A percentile compares a stretch with the other conserved stretches of the same genome.
Conservation (phyloP, 2,329 filamentous ascomycete species). For the Botrytis sinoallii region DNA sequence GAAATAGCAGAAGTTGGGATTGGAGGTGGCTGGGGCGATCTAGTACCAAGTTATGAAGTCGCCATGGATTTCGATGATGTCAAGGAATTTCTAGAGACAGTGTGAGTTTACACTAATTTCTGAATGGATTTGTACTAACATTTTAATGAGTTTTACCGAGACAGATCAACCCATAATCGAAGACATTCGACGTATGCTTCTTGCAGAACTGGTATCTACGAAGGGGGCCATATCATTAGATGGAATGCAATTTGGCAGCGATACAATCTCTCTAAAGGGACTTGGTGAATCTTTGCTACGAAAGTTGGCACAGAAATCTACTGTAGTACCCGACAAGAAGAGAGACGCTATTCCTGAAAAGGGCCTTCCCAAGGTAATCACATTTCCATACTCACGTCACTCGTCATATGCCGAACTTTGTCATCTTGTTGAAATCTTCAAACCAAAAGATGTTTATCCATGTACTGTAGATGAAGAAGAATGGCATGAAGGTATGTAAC, state of each 20-base stretch:
- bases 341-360: neutral
- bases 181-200: conserved; percentile 32
- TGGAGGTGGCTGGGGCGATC: conserved; percentile 75
- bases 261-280: conserved; percentile 28
- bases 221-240: conserved; percentile 32
- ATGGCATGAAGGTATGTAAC: conserved; percentile 54
- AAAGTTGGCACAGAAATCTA: conserved; percentile 22
- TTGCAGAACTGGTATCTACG: conserved; percentile 26
- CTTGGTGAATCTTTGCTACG: conserved; percentile 31
- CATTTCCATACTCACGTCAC: conserved; percentile 85
- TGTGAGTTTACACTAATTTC: neutral
- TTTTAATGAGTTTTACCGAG: conserved; percentile 25
- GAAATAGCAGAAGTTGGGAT: conserved; percentile 72
- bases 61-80: conserved; percentile 1
- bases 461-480: conserved; percentile 66
- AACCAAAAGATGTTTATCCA: conserved; percentile 74
- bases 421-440: conserved; percentile 63
- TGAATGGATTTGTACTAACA: conserved; percentile 12
- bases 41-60: conserved; percentile 44
- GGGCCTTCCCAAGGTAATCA: conserved; percentile 41
- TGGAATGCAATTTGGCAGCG: conserved; percentile 24
- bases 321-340: neutral
- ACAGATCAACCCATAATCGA: conserved; percentile 39
- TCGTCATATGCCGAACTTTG: conserved; percentile 82
- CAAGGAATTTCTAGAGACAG: neutral